These are phyloP conservation scores for Magnaporthiopsis incrustans DNA, from an alignment of 2,329 filamentous ascomycete species.

Conservation along the genomic window DNA sequence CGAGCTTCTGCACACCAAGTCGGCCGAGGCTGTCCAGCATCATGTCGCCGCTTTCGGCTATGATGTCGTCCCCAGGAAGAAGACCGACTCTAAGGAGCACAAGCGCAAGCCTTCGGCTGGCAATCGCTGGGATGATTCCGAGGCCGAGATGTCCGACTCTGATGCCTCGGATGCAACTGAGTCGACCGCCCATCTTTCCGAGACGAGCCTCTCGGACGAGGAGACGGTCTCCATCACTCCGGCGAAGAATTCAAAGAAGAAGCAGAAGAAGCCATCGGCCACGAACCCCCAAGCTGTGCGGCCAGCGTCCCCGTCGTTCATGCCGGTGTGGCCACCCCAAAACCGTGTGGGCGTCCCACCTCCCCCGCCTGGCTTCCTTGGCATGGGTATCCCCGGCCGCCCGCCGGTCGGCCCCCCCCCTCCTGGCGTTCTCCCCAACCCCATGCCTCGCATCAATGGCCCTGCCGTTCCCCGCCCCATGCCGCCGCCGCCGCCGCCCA, in stretches of 20 bases:
- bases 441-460: too few relatives aligned
- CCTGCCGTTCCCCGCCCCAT: not conserved
- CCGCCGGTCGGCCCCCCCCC: not conserved
- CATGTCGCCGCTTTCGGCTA: conserved; percentile 27
- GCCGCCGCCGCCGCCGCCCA: not conserved
- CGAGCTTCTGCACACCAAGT: conserved; percentile 27
- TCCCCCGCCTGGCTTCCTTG: not conserved
- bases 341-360: not conserved
- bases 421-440: not conserved
- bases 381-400: too few relatives aligned
- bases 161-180: conserved; percentile 3
- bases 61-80: conserved; percentile 11
- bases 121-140: conserved; percentile 10
- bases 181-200: not conserved
- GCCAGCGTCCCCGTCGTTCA: not conserved
- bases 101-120: not conserved
- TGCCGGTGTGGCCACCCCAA: not conserved
- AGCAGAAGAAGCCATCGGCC: not conserved
- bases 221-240: not conserved
- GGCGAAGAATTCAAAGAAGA: not conserved
- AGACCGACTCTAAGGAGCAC: not conserved
- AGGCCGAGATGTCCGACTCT: conserved; percentile 3
- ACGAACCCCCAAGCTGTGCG: not conserved
- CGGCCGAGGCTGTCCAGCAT: conserved; percentile 28
- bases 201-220: not conserved